Evolutionary conservation across 371 early-diverging fungal genomes (phyloP), one percentile per base, ranked within the genome.

Genomic region (Mucor plumbeus): DNA sequence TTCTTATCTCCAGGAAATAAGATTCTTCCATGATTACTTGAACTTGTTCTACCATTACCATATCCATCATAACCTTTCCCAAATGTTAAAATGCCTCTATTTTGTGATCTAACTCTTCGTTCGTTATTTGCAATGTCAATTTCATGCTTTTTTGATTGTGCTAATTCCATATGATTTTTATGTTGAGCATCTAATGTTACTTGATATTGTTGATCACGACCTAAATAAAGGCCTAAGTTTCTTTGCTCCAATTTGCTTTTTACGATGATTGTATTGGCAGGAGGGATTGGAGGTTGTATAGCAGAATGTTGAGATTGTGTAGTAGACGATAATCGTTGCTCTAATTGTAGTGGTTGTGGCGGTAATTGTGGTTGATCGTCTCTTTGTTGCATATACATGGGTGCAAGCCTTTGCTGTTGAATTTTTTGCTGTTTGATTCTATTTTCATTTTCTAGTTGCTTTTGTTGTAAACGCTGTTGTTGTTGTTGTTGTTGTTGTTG

Each of bases 41-140:
- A 36, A 3, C 69, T 65, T 61, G 69, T 73, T 48, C 43, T 67
- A 19, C 70, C 73, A 59, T 78, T 79, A 4, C 80, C 81, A 61
- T 67, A 69, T 3, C 74, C 78, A 17, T 73, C 66, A 64, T 83
- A 83, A 0, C 84, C 84, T 43, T 69, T 67, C 0, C 84, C 84
- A 75, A 83, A 83, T 0, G 65, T 58, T 11, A 63, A 31, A 2
- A 69, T 41, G n/a, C 73, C 69, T 31, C 73, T 69, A n/a, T 69
- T 69, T 43, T 77, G 78, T 14, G 59, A 44, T 31, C 81, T 64
- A 9, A 68, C 47, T 43, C 71, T 59, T 57, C 81, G 71, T 60
- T 76, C 74, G 4, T 60, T 61, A 33, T 72, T 72, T 9, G 71
- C 75, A 6, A 62, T 15, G 21, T 83, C 84, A 39, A 83, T 75